A percentile compares a stretch with the other conserved stretches of the same genome.
Conservation (phyloP, 768 basidiomycete genomes). For the Collybiopsis confluens region DNA sequence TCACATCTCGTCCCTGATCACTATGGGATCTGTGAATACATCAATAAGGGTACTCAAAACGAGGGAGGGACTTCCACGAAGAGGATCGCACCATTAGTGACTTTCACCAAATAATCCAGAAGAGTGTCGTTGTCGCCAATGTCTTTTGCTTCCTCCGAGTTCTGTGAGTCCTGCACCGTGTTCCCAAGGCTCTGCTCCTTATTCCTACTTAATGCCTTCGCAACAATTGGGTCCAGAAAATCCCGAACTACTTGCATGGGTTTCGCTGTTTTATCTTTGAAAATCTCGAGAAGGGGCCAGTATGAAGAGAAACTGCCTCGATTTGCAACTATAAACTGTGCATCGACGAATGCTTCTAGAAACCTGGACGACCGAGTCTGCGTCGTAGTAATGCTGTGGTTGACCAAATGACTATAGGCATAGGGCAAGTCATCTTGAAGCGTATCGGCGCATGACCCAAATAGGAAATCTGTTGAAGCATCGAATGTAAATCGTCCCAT, state of each 20-base stretch:
- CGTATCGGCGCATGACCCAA: slow-evolving; percentile 51
- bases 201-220: slow-evolving; percentile 38
- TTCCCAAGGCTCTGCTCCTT: background rate
- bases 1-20: slow-evolving; percentile 28
- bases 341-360: background rate
- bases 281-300: slow-evolving; percentile 55
- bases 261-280: slow-evolving; percentile 34
- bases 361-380: slow-evolving; percentile 14
- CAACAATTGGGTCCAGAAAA: slow-evolving; percentile 50
- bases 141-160: slow-evolving; percentile 15
- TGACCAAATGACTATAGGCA: slow-evolving; percentile 27
- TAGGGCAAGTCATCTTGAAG: slow-evolving; percentile 49
- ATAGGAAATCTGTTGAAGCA: slow-evolving; percentile 62
- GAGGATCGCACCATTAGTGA: slow-evolving; percentile 40
- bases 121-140: slow-evolving; percentile 40
- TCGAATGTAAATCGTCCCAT: slow-evolving; percentile 64
- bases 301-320: slow-evolving; percentile 28
- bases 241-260: slow-evolving; percentile 51
- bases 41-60: background rate
- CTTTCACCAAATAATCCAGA: slow-evolving; percentile 50
- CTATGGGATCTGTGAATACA: background rate
- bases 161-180: slow-evolving; percentile 22
- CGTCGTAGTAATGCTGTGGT: background rate
- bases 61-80: no score
- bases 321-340: background rate